phyloP scores from a whole-genome alignment of 208 protist genomes.

The Acanthamoeba healyi region DNA sequence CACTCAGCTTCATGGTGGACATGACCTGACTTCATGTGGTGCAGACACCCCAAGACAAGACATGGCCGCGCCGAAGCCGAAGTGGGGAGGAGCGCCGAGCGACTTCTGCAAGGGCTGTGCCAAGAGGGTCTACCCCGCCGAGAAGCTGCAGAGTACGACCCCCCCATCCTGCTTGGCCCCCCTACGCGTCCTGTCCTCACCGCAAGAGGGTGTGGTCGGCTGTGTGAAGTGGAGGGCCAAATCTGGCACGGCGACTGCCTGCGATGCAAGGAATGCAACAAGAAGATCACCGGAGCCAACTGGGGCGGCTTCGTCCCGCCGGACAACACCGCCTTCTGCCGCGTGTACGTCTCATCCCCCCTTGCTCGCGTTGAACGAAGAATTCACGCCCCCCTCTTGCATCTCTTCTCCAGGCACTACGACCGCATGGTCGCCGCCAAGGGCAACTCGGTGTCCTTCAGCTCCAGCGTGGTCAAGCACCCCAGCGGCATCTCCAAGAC shows the following conservation, averaged over 20 bases:
- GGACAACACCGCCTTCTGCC: conserved; percentile 41
- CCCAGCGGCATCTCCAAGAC: conserved; percentile 44
- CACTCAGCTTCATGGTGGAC: neutral
- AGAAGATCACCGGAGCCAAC: conserved; percentile 58
- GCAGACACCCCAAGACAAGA: neutral
- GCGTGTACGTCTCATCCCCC: neutral
- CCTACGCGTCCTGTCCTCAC: neutral
- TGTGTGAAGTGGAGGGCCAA: conserved; percentile 37
- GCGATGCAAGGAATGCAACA: conserved; percentile 67
- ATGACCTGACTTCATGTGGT: too few relatives aligned
- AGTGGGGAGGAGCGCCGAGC: conserved; percentile 45
- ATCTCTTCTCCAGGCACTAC: neutral
- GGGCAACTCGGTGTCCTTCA: conserved; percentile 40
- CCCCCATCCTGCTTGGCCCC: neutral
- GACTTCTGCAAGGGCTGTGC: conserved; percentile 43
- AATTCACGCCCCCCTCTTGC: neutral
- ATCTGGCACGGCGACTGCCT: conserved; percentile 54
- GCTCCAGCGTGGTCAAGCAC: conserved; percentile 48
- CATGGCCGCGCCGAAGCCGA: conserved; percentile 46
- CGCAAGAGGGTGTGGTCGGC: neutral
- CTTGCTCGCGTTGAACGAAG: neutral
- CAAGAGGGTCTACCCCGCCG: conserved; percentile 58
- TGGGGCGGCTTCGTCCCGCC: conserved; percentile 62
- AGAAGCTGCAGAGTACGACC: conserved; percentile 26
- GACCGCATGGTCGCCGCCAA: conserved; percentile 29